These are phyloP conservation scores for Barnettozyma populi DNA, from an alignment of 805 yeast species.

Conservation along the genomic window DNA sequence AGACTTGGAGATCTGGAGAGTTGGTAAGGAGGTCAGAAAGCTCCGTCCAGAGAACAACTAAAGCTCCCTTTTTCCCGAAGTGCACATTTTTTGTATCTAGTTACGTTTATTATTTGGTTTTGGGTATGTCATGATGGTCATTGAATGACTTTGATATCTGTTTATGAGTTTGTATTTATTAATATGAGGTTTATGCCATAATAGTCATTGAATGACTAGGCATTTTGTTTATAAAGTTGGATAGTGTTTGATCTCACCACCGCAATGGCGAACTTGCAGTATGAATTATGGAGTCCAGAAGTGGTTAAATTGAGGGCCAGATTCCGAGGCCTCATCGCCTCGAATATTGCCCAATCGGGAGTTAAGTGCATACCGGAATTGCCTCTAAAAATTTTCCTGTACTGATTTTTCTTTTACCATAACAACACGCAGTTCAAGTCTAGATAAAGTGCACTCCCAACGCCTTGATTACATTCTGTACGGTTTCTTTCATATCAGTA, in stretches of 20 bases:
- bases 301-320: neutral
- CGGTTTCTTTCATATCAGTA: neutral
- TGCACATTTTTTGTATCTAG: constrained; percentile 4
- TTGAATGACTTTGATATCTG: constrained; percentile 25
- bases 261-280: no score
- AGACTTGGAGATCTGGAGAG: constrained; percentile 98
- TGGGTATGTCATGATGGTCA: constrained; percentile 24
- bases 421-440: neutral
- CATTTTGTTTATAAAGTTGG: constrained; percentile 5
- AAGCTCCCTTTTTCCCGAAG: constrained; percentile 15
- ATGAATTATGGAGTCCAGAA: no score
- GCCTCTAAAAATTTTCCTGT: constrained; percentile 4
- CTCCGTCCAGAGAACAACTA: constrained; percentile 98
- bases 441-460: neutral
- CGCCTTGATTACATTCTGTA: neutral
- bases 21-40: constrained; percentile 99
- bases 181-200: constrained; percentile 13
- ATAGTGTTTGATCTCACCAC: no score
- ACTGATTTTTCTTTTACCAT: neutral
- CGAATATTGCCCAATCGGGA: constrained; percentile 2
- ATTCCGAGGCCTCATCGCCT: constrained; percentile 11
- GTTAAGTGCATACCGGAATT: constrained; percentile 3
- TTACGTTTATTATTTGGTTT: constrained; percentile 11
- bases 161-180: constrained; percentile 13
- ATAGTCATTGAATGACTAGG: constrained; percentile 23